A percentile compares a stretch with the other conserved stretches of the same genome.
Conservation (phyloP, 371 early-diverging fungal genomes). For the Scutellospora calospora region DNA sequence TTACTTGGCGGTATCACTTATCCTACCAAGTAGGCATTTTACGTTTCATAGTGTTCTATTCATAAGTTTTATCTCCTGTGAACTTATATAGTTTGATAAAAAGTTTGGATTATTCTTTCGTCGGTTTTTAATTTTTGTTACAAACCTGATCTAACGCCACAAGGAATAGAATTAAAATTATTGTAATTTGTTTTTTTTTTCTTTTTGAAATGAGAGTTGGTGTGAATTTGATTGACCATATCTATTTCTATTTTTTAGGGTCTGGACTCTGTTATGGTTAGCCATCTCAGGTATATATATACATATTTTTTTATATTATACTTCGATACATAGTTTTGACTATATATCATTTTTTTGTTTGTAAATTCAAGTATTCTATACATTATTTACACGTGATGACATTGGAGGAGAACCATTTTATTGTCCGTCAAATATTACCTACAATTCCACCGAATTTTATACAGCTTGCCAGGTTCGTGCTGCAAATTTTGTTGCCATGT, state of each 20-base stretch:
- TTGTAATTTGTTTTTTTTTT: background rate
- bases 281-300: background rate
- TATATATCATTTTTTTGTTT: no score
- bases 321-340: no score
- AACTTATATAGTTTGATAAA: background rate
- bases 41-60: background rate
- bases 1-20: background rate
- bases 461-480: background rate
- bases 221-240: background rate
- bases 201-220: background rate
- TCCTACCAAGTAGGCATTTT: background rate
- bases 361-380: slow-evolving; percentile 1
- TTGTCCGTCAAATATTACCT: slow-evolving; percentile 4
- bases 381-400: slow-evolving; percentile 7
- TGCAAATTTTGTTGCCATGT: slow-evolving; percentile 29
- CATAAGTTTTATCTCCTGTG: background rate
- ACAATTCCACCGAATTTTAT: background rate
- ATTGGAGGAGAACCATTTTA: slow-evolving; percentile 11
- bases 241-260: background rate
- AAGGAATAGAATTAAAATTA: slow-evolving; percentile 7
- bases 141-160: background rate
- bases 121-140: background rate
- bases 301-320: background rate
- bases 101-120: background rate
- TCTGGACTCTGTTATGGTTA: background rate